phyloP scores from a whole-genome alignment of 106 monocot genomes.

The Allium cepa region DNA sequence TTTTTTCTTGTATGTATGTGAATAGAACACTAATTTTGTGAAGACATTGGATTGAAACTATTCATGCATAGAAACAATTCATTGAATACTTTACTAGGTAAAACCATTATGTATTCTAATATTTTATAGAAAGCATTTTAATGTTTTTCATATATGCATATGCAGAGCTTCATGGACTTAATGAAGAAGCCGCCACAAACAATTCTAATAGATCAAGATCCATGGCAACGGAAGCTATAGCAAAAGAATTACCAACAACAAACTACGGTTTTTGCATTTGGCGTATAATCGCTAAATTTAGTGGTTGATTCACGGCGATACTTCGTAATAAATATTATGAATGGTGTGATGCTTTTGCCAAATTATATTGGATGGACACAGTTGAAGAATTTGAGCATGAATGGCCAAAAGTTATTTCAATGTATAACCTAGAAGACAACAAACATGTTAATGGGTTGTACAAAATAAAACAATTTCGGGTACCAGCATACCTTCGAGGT shows the following conservation, averaged over 20 bases:
- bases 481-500: background rate
- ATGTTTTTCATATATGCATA: no score
- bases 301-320: background rate
- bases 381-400: background rate
- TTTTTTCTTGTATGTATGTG: background rate
- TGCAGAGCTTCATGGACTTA: background rate
- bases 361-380: background rate
- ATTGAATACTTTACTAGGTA: background rate
- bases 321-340: background rate
- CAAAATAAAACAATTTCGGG: background rate
- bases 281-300: background rate
- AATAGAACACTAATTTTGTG: no score
- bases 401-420: conserved; percentile 1
- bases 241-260: conserved; percentile 1
- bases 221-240: background rate
- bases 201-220: background rate
- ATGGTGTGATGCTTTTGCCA: background rate
- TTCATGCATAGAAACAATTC: no score
- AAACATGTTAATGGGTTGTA: background rate
- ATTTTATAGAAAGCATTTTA: no score
- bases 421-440: background rate
- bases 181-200: background rate
- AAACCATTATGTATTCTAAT: background rate
- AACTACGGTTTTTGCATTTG: background rate
- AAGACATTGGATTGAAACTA: no score